Percentiles rank a stretch among this genome's conserved stretches.
Conservation (phyloP, 257 asterid species). For the Scutellaria minor region DNA sequence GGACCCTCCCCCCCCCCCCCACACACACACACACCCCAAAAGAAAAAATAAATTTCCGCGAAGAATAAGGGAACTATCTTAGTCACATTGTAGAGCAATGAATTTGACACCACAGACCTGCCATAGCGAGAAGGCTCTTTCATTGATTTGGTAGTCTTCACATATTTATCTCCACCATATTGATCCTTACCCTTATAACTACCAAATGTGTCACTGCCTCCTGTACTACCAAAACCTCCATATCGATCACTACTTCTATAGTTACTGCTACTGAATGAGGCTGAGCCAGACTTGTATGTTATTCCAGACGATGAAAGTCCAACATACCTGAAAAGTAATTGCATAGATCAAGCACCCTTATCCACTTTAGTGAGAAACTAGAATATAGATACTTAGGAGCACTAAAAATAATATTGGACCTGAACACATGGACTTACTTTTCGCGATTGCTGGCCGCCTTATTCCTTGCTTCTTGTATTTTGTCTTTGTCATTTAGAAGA, state of each 20-base stretch:
- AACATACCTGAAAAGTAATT: constrained; percentile 61
- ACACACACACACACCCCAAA: not conserved
- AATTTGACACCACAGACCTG: constrained; percentile 57
- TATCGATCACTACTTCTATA: constrained; percentile 52
- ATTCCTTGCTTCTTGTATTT: constrained; percentile 83
- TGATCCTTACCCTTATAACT: constrained; percentile 56
- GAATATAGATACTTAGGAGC: constrained; percentile 17
- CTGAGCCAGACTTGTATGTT: constrained; percentile 75
- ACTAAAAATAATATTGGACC: constrained; percentile 23
- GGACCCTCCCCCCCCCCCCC: not conserved
- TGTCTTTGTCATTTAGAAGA: constrained; percentile 85
- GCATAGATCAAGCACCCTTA: constrained; percentile 17
- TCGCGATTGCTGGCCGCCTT: constrained; percentile 88
- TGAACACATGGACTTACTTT: constrained; percentile 59
- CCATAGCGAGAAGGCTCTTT: constrained; percentile 61
- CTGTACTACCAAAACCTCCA: constrained; percentile 70
- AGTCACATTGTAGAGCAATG: constrained; percentile 4
- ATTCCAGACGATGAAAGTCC: constrained; percentile 94
- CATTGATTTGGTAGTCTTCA: constrained; percentile 49
- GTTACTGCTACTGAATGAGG: constrained; percentile 73
- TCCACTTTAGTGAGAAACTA: constrained; percentile 21
- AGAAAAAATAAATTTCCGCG: not conserved
- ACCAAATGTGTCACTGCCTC: constrained; percentile 55
- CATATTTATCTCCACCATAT: constrained; percentile 62
- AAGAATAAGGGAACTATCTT: constrained; percentile 27